Percentiles rank a stretch among this genome's conserved stretches.
Conservation (phyloP, 2,329 filamentous ascomycete species). For the Clarireedia monteithiana region DNA sequence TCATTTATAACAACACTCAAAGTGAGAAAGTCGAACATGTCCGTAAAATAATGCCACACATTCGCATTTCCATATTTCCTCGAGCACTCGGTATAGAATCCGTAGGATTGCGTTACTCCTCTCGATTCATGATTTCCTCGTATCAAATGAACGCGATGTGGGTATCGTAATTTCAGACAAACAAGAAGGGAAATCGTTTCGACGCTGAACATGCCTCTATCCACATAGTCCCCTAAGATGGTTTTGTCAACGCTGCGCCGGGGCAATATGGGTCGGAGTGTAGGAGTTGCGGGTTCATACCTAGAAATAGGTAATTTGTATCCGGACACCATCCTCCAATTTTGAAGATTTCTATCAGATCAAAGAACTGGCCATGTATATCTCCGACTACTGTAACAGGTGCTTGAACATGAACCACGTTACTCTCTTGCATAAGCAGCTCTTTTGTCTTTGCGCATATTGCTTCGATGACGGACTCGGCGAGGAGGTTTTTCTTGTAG, state of each 20-base stretch:
- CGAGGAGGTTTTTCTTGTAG: conserved; percentile 93
- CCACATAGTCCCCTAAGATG: conserved; percentile 76
- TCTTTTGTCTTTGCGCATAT: conserved; percentile 99
- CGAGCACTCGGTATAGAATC: conserved; percentile 97
- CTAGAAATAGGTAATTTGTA: conserved; percentile 96
- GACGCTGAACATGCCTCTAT: conserved; percentile 96
- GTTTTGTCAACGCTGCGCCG: conserved; percentile 5
- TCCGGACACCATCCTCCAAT: conserved; percentile 96
- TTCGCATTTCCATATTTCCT: conserved; percentile 98
- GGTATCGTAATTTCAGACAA: conserved; percentile 94
- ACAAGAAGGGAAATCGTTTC: conserved; percentile 97
- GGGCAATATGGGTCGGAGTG: neutral
- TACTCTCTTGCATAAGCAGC: conserved; percentile 98
- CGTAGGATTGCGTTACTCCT: conserved; percentile 96
- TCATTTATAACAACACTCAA: conserved; percentile 97
- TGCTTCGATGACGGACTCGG: conserved; percentile 96
- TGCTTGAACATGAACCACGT: conserved; percentile 93
- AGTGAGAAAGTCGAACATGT: conserved; percentile 99
- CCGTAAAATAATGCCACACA: conserved; percentile 99
- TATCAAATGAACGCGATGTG: conserved; percentile 89
- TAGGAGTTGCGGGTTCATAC: conserved; percentile 37
- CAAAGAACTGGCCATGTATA: conserved; percentile 98
- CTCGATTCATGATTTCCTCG: conserved; percentile 97
- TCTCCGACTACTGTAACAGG: conserved; percentile 97
- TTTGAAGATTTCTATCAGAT: conserved; percentile 98